Conservation (phyloP, 1,284 basidiomycete species). For the Papiliotrema laurentii region DNA sequence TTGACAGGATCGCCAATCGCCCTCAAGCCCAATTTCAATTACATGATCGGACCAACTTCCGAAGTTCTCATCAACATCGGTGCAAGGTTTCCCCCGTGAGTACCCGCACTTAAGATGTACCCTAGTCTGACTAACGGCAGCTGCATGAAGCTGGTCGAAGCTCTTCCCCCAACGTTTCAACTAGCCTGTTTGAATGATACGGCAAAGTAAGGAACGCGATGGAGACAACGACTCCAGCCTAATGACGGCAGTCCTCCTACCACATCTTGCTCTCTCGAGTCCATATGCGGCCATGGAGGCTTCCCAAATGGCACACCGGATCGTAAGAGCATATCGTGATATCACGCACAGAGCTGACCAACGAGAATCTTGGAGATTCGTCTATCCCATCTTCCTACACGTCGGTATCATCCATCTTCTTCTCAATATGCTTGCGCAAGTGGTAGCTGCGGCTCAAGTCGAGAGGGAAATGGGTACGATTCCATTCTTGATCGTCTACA, state of each 20-base stretch:
- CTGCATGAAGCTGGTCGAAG: slow-evolving; percentile 50
- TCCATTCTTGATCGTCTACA: slow-evolving; percentile 76
- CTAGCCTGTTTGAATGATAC: slow-evolving; percentile 60
- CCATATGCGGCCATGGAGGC: slow-evolving; percentile 84
- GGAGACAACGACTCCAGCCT: not conserved
- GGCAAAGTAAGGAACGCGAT: slow-evolving; percentile 22
- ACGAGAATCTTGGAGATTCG: slow-evolving; percentile 58
- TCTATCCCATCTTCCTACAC: slow-evolving; percentile 83
- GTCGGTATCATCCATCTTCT: slow-evolving; percentile 84
- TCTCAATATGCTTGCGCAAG: slow-evolving; percentile 84
- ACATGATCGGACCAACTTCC: slow-evolving; percentile 84
- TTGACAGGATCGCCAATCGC: slow-evolving; percentile 74
- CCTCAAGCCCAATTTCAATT: slow-evolving; percentile 78
- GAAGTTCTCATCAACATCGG: slow-evolving; percentile 79
- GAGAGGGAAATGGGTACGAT: slow-evolving; percentile 53
- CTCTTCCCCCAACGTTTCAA: slow-evolving; percentile 58
- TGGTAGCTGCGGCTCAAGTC: slow-evolving; percentile 51
- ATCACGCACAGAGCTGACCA: not conserved
- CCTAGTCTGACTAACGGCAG: slow-evolving; percentile 52
- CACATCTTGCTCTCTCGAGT: slow-evolving; percentile 67
- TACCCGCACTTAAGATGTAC: slow-evolving; percentile 45
- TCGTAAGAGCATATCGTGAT: slow-evolving; percentile 59
- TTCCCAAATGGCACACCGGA: slow-evolving; percentile 64
- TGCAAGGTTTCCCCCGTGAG: slow-evolving; percentile 73
- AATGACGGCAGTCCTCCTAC: slow-evolving; percentile 58